Evolutionary conservation across 805 yeast genomes (phyloP), one percentile per base, ranked within the genome.

Genomic region (Kodamaea kakaduensis): DNA sequence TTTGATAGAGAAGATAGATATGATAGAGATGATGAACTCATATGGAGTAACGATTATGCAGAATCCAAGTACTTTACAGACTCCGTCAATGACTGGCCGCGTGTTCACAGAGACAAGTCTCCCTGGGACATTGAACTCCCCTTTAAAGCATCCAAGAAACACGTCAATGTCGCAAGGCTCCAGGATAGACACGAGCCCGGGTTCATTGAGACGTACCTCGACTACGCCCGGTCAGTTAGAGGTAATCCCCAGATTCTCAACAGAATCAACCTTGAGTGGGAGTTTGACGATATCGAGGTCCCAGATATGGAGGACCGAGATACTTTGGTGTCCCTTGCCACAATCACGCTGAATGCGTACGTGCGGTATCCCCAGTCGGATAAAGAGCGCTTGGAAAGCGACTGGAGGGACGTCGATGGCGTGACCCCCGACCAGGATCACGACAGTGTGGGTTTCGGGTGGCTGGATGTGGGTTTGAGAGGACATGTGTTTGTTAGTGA

Each of bases 291-390:
- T 12, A 68, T 81, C 1, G 34, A 65, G 1, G 72, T 83, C 1
- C 98, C 98, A 0, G 76, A 93, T 46, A 62, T 90, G 6, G 63
- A 77, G 1, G 96, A 89, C 56, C 73, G 73, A 35, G 77, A 77
- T 25, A 85, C 96, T 0, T 55, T 90, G 3, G 64, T 89, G 2
- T 63, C 84, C 1, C 60, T 90, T 26, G 97, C 97, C 0, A 58
- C 79, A 35, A 84, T 90, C 77, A 78, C 96, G 0, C 84, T 95
- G 1, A 84, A 93, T 55, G 97, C 97, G 2, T 93, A 90, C 52
- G 95, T 87, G 3, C 71, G 74, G 30, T 62, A 76, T 19, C 97
- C 97, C 3, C 52, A 61, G 5, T 74, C 78, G 16, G 69, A 64
- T 15, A 56, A 65, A 23, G 68, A 64, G 32, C 65, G 65, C 53